These are phyloP conservation scores for Clitoria ternatea DNA, from an alignment of 306 rosid species.

Conservation along the genomic window DNA sequence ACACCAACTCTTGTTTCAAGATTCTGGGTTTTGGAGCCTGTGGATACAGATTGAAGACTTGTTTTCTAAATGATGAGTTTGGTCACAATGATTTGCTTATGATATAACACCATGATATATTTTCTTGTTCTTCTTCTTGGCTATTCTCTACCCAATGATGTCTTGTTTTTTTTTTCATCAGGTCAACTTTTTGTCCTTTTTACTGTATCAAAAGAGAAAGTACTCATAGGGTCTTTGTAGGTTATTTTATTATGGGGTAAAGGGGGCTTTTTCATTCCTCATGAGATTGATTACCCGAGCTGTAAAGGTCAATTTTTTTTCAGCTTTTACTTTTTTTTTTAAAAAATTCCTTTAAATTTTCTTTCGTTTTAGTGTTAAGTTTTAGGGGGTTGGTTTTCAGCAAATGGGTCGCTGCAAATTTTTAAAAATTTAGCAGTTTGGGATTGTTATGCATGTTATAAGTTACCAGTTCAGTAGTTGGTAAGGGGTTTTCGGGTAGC, in stretches of 20 bases:
- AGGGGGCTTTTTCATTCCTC: constrained; percentile 17
- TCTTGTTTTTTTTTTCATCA: constrained; percentile 21
- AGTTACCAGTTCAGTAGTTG: background rate
- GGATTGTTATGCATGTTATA: background rate
- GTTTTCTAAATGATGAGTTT: constrained; percentile 13
- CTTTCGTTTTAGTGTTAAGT: background rate
- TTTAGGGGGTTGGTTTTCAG: constrained; percentile 1
- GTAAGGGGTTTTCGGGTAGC: background rate
- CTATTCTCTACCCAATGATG: constrained; percentile 42
- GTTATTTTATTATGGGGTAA: constrained; percentile 19
- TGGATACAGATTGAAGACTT: background rate
- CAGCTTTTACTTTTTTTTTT: background rate
- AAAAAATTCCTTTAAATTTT: background rate
- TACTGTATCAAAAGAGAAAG: constrained; percentile 34
- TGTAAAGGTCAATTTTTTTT: constrained; percentile 21
- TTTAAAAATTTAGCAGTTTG: background rate
- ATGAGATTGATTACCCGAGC: background rate
- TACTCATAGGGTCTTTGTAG: constrained; percentile 29
- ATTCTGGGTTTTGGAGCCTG: background rate
- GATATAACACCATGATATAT: background rate
- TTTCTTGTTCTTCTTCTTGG: constrained; percentile 26
- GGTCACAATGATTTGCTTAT: constrained; percentile 14
- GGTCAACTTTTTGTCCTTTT: constrained; percentile 32
- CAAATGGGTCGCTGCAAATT: constrained; percentile 1
- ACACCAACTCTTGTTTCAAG: background rate